These are phyloP conservation scores for Thielaviopsis populi DNA, from an alignment of 2,329 filamentous ascomycete genomes.

Conservation along the genomic window DNA sequence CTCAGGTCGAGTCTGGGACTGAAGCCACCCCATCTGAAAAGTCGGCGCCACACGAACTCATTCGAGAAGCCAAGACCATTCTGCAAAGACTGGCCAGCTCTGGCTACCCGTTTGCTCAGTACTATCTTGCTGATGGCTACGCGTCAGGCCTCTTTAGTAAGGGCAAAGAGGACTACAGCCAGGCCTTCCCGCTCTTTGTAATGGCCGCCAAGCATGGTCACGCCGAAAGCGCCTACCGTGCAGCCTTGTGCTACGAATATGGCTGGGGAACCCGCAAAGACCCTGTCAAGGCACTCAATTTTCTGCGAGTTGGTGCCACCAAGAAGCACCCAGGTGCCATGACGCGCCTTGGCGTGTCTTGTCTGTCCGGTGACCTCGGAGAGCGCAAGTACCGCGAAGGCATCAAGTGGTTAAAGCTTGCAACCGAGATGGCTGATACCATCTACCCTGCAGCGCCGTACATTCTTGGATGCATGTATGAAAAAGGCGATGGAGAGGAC, in stretches of 20 bases:
- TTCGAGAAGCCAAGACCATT: conserved; percentile 79
- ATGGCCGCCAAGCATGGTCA: conserved; percentile 94
- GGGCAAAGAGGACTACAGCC: conserved; percentile 79
- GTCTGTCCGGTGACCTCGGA: conserved; percentile 77
- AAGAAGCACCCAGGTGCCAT: conserved; percentile 94
- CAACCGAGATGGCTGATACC: conserved; percentile 70
- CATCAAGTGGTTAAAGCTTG: conserved; percentile 90
- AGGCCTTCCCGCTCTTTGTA: conserved; percentile 83
- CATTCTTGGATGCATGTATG: conserved; percentile 75
- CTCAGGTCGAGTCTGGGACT: conserved; percentile 32
- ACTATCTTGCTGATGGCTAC: conserved; percentile 90
- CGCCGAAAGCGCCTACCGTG: conserved; percentile 86
- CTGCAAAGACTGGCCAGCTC: conserved; percentile 72
- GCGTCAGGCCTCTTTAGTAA: conserved; percentile 92
- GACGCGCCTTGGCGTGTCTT: conserved; percentile 80
- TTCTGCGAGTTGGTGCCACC: conserved; percentile 74
- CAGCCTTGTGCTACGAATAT: conserved; percentile 92
- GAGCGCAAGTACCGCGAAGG: conserved; percentile 78
- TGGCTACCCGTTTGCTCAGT: conserved; percentile 93
- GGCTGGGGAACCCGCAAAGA: conserved; percentile 92
- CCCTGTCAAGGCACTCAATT: conserved; percentile 82
- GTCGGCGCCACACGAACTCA: conserved; percentile 48
- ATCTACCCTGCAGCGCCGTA: conserved; percentile 92
- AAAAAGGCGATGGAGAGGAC: conserved; percentile 86
- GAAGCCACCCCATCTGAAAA: conserved; percentile 25